phyloP scores from a whole-genome alignment of 208 protist genomes.

The Spongospora subterranea region DNA sequence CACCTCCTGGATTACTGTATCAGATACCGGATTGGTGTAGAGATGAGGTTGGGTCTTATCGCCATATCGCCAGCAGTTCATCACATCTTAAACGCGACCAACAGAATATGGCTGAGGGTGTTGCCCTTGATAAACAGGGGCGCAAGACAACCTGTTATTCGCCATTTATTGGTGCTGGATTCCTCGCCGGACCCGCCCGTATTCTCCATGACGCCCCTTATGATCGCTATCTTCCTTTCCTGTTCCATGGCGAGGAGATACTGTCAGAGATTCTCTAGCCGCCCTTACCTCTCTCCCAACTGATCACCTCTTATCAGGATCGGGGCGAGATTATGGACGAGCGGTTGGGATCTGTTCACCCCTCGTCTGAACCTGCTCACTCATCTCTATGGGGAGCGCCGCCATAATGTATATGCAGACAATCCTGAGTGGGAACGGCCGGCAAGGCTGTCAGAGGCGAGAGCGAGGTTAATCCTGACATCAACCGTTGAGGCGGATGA shows the following conservation, averaged over 20 bases:
- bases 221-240: slow-evolving; percentile 30
- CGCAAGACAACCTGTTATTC: slow-evolving; percentile 22
- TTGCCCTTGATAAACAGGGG: slow-evolving; percentile 7
- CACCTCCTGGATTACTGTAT: slow-evolving; percentile 23
- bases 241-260: slow-evolving; percentile 54
- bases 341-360: slow-evolving; percentile 45
- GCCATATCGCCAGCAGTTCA: too few relatives aligned
- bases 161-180: slow-evolving; percentile 44
- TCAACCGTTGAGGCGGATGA: not conserved
- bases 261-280: not conserved
- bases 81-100: not conserved
- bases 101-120: slow-evolving; percentile 36
- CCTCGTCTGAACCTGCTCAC: slow-evolving; percentile 38
- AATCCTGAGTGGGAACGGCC: not conserved
- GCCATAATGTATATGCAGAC: not conserved
- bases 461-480: not conserved
- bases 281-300: not conserved
- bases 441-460: not conserved
- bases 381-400: slow-evolving; percentile 26
- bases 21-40: slow-evolving; percentile 39
- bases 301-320: not conserved
- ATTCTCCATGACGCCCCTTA: slow-evolving; percentile 7
- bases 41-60: not conserved
- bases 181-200: not conserved
- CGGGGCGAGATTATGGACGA: slow-evolving; percentile 15